Percentiles rank a stretch among this genome's conserved stretches.
Evolutionary conservation across 2,329 filamentous ascomycete genomes (phyloP).

Genomic region (Alternaria longipes): DNA sequence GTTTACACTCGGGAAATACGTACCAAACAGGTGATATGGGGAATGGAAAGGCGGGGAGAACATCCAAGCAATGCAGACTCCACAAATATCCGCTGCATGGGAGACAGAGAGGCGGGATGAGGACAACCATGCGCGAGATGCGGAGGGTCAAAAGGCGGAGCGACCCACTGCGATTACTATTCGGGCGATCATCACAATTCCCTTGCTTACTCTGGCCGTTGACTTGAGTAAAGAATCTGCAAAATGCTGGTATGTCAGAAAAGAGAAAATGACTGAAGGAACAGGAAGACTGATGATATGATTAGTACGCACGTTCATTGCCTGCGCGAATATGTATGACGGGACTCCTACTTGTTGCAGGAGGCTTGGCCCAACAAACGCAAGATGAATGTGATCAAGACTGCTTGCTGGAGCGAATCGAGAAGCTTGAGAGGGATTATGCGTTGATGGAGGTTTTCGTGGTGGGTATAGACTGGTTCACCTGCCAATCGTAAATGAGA

Average conservation of each 20-base stretch:
- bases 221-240: neutral
- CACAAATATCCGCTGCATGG: neutral
- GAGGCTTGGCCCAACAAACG: neutral
- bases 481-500: neutral
- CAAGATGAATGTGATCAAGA: conserved; percentile 3
- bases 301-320: neutral
- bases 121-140: neutral
- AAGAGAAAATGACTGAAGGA: neutral
- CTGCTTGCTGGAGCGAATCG: neutral
- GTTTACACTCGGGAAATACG: neutral
- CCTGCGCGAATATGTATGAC: neutral
- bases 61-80: neutral
- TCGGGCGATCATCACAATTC: neutral
- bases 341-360: neutral
- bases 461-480: neutral
- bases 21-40: neutral
- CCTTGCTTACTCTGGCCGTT: neutral
- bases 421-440: neutral
- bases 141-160: neutral
- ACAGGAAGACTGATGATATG: neutral
- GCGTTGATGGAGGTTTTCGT: neutral
- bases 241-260: neutral
- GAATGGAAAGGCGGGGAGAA: neutral
- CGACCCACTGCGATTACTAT: neutral
- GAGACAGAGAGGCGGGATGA: neutral